Base-by-base conservation (phyloP, 2,329 filamentous ascomycete species). In the Verticillium albo-atrum region DNA sequence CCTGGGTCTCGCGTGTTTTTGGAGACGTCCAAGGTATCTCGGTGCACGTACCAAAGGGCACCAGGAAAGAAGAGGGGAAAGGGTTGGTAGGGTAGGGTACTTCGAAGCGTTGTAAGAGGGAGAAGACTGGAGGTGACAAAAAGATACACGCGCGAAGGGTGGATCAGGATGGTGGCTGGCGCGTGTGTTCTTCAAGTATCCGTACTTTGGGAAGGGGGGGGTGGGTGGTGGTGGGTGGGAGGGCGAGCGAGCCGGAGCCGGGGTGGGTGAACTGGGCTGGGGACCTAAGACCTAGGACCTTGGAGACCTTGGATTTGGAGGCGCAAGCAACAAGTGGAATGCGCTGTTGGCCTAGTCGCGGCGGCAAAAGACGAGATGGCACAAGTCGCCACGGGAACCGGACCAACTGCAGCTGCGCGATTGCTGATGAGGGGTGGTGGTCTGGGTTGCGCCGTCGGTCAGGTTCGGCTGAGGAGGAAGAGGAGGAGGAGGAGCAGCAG, bases 111-210 rank as follows among this genome's bases (percentile, higher is more conserved):
- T 53, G 51, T 53, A 30, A 30, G 42, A 47, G 42, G 42, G 42
- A 47, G 42, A 47, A 47, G 42, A 47, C 35, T 57, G 57, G 58
- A 62, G 58, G 60, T 60, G 58, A 63, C 60, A 63, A 63, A 61
- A 60, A 61, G 61, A 61, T 60, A 63, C 56, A 61, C 57, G 54
- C 52, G 60, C 57, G 61, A 60, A 55, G 61, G 50, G 61, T 60
- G 59, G 61, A 63, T 53, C 23, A n/a, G 23, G 25, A 26, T 27
- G 51, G 27, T 53, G 27, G 51, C 51, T 53, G 51, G 61, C 57
- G 59, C 57, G 54, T 57, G 61, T 61, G 61, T 61, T 54, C 59
- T 62, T 62, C 61, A 62, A 62, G 61, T 62, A 62, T 60, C 61
- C 54, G 56, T 61, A 57, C 42, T 47, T 47, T 47, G n/a, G 42